Percentiles rank a stretch among this genome's conserved stretches.
Conservation (phyloP, 768 basidiomycete species). For the Floccularia luteovirens region DNA sequence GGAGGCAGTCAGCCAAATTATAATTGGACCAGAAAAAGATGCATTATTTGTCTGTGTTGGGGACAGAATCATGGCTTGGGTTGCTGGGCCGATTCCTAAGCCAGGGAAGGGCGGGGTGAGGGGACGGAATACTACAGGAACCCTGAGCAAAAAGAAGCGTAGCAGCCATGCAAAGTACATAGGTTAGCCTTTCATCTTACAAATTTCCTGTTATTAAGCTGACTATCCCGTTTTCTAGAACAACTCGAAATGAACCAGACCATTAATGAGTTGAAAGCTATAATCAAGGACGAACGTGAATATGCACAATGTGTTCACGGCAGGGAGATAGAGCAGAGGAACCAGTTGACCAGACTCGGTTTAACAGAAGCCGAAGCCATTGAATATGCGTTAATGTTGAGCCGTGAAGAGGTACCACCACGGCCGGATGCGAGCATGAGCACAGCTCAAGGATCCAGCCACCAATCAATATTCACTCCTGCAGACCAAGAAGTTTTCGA, state of each 20-base stretch:
- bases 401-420: constrained; percentile 58
- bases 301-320: constrained; percentile 27
- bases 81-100: constrained; percentile 37
- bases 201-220: constrained; percentile 5
- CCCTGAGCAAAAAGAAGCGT: constrained; percentile 23
- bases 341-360: constrained; percentile 54
- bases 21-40: constrained; percentile 44
- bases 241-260: constrained; percentile 56
- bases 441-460: constrained; percentile 3
- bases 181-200: constrained; percentile 24
- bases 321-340: constrained; percentile 50
- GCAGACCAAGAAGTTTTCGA: constrained; percentile 53
- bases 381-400: constrained; percentile 80
- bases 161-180: constrained; percentile 31
- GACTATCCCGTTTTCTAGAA: constrained; percentile 26
- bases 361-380: constrained; percentile 68
- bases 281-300: constrained; percentile 44
- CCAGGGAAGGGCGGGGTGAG: constrained; percentile 23
- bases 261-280: constrained; percentile 48
- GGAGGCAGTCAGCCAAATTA: constrained; percentile 47
- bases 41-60: constrained; percentile 54
- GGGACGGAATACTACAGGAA: constrained; percentile 17
- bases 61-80: constrained; percentile 61
- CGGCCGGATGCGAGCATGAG: constrained; percentile 11
- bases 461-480: constrained; percentile 5